Percentiles rank a stretch among this genome's conserved stretches.
Evolutionary conservation across 148 eudicot genomes (phyloP).

Genomic region (Cornus controversa): DNA sequence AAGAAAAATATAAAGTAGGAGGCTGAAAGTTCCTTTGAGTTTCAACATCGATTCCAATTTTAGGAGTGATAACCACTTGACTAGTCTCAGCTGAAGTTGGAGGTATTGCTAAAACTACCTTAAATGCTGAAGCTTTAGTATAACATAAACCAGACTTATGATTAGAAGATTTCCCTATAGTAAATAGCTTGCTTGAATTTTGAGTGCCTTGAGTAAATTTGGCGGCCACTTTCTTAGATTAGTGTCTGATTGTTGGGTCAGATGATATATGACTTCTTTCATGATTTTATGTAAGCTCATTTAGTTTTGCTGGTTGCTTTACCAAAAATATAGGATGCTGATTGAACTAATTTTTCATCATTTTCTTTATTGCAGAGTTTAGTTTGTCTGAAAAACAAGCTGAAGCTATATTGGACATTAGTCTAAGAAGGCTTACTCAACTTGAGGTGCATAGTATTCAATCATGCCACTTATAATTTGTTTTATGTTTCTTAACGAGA

Average conservation of each 20-base stretch:
- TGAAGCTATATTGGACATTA: constrained; percentile 91
- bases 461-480: constrained; percentile 1
- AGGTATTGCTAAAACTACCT: too few species aligned
- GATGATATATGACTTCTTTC: background rate
- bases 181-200: too few species aligned
- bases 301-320: background rate
- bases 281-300: background rate
- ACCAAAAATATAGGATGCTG: background rate
- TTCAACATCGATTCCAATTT: too few species aligned
- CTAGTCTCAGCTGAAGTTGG: too few species aligned
- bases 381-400: constrained; percentile 92
- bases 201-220: too few species aligned
- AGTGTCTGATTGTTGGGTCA: background rate
- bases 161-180: too few species aligned
- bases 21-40: too few species aligned
- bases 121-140: too few species aligned
- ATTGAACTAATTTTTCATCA: background rate
- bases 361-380: constrained; percentile 53
- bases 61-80: too few species aligned
- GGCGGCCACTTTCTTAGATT: too few species aligned
- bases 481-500: background rate
- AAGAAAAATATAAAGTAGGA: too few species aligned
- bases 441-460: constrained; percentile 64
- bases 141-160: too few species aligned
- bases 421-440: constrained; percentile 74